phyloP scores from a whole-genome alignment of 257 asterid genomes.

The Fraxinus cuspidata region DNA sequence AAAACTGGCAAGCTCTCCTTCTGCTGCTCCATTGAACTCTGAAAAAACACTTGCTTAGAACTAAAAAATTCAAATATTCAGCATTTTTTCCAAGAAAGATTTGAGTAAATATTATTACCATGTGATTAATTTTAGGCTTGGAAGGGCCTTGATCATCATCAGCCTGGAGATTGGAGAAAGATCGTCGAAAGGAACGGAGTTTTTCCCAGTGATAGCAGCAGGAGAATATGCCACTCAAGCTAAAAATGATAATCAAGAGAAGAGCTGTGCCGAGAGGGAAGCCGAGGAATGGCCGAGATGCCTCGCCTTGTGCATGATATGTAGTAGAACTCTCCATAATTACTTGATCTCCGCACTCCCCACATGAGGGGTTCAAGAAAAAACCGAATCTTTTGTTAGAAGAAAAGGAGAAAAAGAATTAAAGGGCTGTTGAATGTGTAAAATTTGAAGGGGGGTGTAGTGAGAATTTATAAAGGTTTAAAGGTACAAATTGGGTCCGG shows the following conservation, averaged over 20 bases:
- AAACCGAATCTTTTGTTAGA: neutral
- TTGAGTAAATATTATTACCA: slow-evolving; percentile 17
- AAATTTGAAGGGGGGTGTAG: neutral
- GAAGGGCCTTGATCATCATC: slow-evolving; percentile 8
- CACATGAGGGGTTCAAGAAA: slow-evolving; percentile 33
- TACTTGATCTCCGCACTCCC: slow-evolving; percentile 12
- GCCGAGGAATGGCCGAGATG: slow-evolving; percentile 51
- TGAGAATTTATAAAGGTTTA: slow-evolving; percentile 33
- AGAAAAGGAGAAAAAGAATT: neutral
- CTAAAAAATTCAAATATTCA: neutral
- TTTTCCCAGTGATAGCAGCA: slow-evolving; percentile 65
- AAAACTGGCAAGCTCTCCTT: slow-evolving; percentile 41
- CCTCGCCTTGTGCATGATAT: slow-evolving; percentile 31
- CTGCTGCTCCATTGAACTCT: slow-evolving; percentile 32
- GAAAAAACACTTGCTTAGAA: neutral
- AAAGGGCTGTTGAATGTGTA: neutral
- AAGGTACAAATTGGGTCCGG: slow-evolving; percentile 25
- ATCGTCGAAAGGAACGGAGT: slow-evolving; percentile 46
- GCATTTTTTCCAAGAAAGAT: neutral
- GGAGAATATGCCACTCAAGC: slow-evolving; percentile 53
- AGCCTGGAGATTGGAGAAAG: slow-evolving; percentile 22
- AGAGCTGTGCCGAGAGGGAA: slow-evolving; percentile 57
- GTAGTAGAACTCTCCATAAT: slow-evolving; percentile 32
- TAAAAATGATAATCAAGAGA: slow-evolving; percentile 42
- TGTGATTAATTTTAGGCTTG: slow-evolving; percentile 29